These are phyloP conservation scores for Beauveria sp. DNA, from an alignment of 2,329 filamentous ascomycete genomes.

Conservation along the genomic window DNA sequence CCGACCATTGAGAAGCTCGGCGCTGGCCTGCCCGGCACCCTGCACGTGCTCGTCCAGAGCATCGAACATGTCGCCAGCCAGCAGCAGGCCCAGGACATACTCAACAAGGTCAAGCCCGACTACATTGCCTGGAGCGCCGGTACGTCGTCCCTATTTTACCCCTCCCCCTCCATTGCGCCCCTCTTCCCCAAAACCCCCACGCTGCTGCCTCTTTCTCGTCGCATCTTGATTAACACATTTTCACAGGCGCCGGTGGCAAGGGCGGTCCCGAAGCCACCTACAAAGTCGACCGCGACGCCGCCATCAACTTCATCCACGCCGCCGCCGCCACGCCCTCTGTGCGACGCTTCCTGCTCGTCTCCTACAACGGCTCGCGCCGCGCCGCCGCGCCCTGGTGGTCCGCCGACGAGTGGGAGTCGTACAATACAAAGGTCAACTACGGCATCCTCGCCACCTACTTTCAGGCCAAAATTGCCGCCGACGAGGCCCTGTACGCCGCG, in stretches of 20 bases:
- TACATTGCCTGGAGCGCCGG: slow-evolving; percentile 64
- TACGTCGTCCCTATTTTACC: slow-evolving; percentile 21
- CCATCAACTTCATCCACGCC: slow-evolving; percentile 53
- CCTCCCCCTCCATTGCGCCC: neutral
- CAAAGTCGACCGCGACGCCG: slow-evolving; percentile 56
- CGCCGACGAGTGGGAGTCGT: slow-evolving; percentile 39
- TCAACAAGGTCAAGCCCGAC: slow-evolving; percentile 54
- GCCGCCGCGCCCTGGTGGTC: slow-evolving; percentile 48
- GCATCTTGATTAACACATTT: no score
- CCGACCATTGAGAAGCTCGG: slow-evolving; percentile 55
- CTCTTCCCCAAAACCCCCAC: neutral
- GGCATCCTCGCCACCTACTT: slow-evolving; percentile 44
- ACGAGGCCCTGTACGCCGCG: slow-evolving; percentile 46
- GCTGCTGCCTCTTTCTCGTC: no score
- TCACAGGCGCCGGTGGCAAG: slow-evolving; percentile 48
- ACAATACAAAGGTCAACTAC: slow-evolving; percentile 31
- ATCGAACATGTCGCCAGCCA: slow-evolving; percentile 63
- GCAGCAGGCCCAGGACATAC: slow-evolving; percentile 51
- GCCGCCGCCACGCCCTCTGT: slow-evolving; percentile 45
- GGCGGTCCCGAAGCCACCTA: slow-evolving; percentile 48
- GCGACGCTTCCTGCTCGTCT: slow-evolving; percentile 57
- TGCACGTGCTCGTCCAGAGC: slow-evolving; percentile 63
- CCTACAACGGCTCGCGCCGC: slow-evolving; percentile 49
- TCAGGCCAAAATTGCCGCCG: slow-evolving; percentile 52
- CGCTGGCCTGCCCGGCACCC: slow-evolving; percentile 49